Percentiles rank a stretch among this genome's conserved stretches.
These are phyloP conservation scores for Thinopyrum elongatum DNA, from an alignment of 176 grass and related monocot genomes.

Conservation along the genomic window DNA sequence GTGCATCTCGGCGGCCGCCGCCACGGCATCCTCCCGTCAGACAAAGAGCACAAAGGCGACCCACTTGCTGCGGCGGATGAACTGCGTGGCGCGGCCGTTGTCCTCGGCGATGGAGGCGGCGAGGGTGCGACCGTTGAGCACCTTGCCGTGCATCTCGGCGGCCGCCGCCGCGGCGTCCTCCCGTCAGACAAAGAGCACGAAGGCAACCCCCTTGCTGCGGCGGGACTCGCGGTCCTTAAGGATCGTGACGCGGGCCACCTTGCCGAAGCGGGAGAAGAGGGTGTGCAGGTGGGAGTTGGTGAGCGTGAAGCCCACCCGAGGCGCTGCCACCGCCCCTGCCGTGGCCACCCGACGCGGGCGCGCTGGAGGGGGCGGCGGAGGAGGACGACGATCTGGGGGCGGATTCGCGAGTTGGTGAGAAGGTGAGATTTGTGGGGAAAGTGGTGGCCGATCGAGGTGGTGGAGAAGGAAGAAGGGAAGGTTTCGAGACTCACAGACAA, in stretches of 20 bases:
- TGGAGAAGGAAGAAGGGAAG: no score
- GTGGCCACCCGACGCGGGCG: neutral
- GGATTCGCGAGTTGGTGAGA: no score
- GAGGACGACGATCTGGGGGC: no score
- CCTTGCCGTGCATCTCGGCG: conserved; percentile 44
- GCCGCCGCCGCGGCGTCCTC: conserved; percentile 51
- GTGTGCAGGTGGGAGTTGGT: conserved; percentile 98
- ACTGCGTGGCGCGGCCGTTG: conserved; percentile 84
- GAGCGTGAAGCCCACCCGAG: conserved; percentile 76
- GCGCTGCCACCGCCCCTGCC: conserved; percentile 20
- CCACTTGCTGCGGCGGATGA: conserved; percentile 87
- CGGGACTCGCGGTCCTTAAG: conserved; percentile 79
- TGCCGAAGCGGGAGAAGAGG: conserved; percentile 92
- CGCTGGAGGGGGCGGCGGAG: neutral
- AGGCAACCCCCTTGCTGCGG: conserved; percentile 76
- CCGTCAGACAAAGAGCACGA: conserved; percentile 81
- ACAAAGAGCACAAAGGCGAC: conserved; percentile 95
- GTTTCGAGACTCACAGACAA: no score
- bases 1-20: conserved; percentile 40
- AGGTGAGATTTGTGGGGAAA: no score
- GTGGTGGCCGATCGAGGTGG: no score
- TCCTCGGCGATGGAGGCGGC: conserved; percentile 77
- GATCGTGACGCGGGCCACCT: conserved; percentile 84
- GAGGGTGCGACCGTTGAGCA: conserved; percentile 62
- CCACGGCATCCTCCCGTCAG: conserved; percentile 50